Evolutionary conservation across 1,284 basidiomycete species (phyloP).

Genomic region (Acaromyces ingoldii): DNA sequence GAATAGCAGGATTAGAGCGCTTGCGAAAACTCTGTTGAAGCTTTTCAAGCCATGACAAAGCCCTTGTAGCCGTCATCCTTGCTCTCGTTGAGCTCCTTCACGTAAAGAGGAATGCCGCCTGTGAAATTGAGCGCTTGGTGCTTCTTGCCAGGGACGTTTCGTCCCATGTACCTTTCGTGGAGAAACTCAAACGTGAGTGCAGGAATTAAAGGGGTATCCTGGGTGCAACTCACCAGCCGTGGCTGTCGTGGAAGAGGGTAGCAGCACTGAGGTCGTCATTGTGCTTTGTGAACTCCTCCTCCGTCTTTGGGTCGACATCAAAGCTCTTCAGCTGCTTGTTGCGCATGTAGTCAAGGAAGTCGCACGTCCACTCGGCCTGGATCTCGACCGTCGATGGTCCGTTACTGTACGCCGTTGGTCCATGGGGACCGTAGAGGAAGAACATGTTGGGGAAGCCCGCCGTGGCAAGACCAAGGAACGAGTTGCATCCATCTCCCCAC

Average conservation of each 20-base stretch:
- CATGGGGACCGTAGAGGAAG: constrained; percentile 37
- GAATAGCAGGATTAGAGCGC: too few relatives aligned
- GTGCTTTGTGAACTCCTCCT: constrained; percentile 25
- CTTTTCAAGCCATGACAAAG: constrained; percentile 15
- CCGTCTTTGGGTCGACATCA: constrained; percentile 21
- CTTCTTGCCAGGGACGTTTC: constrained; percentile 26
- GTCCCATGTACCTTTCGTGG: constrained; percentile 16
- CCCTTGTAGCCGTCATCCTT: constrained; percentile 18
- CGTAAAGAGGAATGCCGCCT: constrained; percentile 27
- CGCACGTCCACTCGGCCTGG: constrained; percentile 27
- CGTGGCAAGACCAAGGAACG: constrained; percentile 29
- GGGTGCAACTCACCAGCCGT: constrained; percentile 15
- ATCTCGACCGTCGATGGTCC: constrained; percentile 29
- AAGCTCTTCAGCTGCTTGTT: constrained; percentile 25
- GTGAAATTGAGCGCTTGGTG: constrained; percentile 31
- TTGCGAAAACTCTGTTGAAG: too few relatives aligned
- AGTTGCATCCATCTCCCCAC: constrained; percentile 32
- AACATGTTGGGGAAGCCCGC: constrained; percentile 36
- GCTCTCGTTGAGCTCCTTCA: constrained; percentile 24
- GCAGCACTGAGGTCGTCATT: constrained; percentile 29
- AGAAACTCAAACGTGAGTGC: too few relatives aligned
- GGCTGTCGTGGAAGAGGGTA: constrained; percentile 29
- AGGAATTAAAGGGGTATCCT: too few relatives aligned
- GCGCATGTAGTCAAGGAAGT: constrained; percentile 25
- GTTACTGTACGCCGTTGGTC: constrained; percentile 18